These are phyloP conservation scores for Tetratostichococcus sp. DNA, from an alignment of 139 green algal genomes.

Conservation along the genomic window DNA sequence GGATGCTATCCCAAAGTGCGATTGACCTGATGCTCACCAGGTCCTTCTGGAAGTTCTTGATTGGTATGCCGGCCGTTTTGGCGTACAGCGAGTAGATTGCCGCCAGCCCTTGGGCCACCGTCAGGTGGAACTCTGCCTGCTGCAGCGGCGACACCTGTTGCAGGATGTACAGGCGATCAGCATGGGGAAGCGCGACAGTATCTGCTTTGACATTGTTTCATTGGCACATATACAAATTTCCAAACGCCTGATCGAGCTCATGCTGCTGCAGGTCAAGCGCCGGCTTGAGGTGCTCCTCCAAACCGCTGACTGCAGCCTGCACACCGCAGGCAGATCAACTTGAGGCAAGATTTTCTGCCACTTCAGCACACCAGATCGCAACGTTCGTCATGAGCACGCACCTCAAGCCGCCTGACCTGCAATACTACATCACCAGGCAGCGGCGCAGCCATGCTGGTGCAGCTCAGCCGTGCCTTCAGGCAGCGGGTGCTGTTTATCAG, in stretches of 20 bases:
- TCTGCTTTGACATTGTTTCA: too few relatives aligned
- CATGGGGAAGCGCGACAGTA: neutral
- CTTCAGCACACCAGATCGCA: neutral
- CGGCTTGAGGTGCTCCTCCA: neutral
- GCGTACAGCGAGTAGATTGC: neutral
- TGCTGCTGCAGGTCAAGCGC: neutral
- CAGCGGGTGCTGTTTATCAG: too few relatives aligned
- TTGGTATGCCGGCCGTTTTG: neutral
- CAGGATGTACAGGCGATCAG: neutral
- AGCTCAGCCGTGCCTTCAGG: too few relatives aligned
- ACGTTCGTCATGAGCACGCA: neutral
- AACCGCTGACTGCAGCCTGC: neutral
- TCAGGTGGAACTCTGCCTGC: neutral
- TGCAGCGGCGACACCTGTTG: neutral
- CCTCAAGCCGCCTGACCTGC: neutral
- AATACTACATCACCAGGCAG: neutral
- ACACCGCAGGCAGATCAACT: neutral
- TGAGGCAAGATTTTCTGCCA: too few relatives aligned
- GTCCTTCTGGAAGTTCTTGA: neutral
- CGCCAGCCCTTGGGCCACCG: neutral
- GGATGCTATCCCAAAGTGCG: too few relatives aligned
- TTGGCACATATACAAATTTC: too few relatives aligned
- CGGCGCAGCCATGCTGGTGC: neutral
- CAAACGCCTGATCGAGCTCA: neutral
- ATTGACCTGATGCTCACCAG: neutral